Conservation (phyloP, 164 flowering plant species). For the Magnolia kwangsiensis region DNA sequence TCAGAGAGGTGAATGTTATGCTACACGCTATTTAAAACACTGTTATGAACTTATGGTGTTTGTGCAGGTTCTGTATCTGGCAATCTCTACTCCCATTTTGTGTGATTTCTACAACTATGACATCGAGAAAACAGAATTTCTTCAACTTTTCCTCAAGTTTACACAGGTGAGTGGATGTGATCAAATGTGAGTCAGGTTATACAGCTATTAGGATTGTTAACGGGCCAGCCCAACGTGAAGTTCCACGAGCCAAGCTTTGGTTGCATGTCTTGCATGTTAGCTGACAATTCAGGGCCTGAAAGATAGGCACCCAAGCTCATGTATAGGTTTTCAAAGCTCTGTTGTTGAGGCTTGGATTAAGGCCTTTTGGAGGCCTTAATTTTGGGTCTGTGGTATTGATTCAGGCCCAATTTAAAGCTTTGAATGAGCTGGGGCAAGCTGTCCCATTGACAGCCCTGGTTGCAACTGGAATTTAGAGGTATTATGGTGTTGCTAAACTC, state of each 20-base stretch:
- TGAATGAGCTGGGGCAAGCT: no score
- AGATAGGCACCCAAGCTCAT: not conserved
- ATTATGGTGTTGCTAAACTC: no score
- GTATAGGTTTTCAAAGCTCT: not conserved
- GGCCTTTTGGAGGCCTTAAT: no score
- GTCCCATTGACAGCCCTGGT: no score
- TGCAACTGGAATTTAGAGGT: no score
- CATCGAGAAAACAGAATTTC: constrained; percentile 34
- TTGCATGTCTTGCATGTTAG: not conserved
- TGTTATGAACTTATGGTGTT: not conserved
- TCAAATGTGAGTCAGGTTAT: not conserved
- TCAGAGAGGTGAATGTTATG: no score
- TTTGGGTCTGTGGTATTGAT: no score
- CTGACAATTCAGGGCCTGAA: not conserved
- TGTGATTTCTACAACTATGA: constrained; percentile 63
- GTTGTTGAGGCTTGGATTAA: not conserved
- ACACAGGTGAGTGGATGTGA: constrained; percentile 31
- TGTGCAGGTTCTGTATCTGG: constrained; percentile 37
- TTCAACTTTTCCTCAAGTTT: constrained; percentile 46
- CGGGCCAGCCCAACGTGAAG: no score
- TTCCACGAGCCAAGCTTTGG: no score
- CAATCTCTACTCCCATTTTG: constrained; percentile 39
- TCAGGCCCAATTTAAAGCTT: no score
- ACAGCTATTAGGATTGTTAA: not conserved
- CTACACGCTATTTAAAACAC: no score